A percentile compares a stretch with the other conserved stretches of the same genome.
These are phyloP conservation scores for Metarhizium robertsii DNA, from an alignment of 2,329 filamentous ascomycete genomes.

Conservation along the genomic window DNA sequence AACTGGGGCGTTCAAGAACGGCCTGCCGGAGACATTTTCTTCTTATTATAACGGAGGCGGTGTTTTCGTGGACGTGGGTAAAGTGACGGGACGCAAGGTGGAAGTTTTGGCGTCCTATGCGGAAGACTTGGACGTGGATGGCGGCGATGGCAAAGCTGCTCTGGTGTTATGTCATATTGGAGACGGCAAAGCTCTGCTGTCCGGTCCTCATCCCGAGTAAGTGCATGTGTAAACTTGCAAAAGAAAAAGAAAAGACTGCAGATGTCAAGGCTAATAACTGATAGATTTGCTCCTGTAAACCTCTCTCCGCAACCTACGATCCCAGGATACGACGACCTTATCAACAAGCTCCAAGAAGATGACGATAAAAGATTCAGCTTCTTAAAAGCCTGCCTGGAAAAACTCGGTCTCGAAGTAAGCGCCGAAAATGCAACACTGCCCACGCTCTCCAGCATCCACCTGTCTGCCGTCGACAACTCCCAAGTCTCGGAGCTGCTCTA, in stretches of 20 bases:
- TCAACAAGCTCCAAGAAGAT: conserved; percentile 57
- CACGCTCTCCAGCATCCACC: conserved; percentile 71
- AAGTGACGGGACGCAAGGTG: conserved; percentile 52
- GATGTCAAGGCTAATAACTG: not conserved
- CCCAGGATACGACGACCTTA: conserved; percentile 60
- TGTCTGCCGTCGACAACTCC: conserved; percentile 59
- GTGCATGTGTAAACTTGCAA: conserved; percentile 5
- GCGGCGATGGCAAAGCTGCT: conserved; percentile 61
- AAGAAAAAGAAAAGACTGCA: no score
- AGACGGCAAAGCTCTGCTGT: conserved; percentile 69
- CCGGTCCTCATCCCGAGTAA: conserved; percentile 86
- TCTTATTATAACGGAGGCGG: conserved; percentile 94
- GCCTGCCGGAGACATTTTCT: conserved; percentile 52
- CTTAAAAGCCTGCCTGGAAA: conserved; percentile 67
- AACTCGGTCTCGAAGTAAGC: conserved; percentile 73
- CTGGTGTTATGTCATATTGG: conserved; percentile 78
- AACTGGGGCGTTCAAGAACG: conserved; percentile 46
- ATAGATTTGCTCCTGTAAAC: conserved; percentile 73
- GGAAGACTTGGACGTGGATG: conserved; percentile 65
- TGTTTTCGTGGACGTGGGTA: conserved; percentile 74
- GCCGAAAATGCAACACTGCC: conserved; percentile 61
- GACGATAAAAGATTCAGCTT: conserved; percentile 66
- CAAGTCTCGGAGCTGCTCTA: conserved; percentile 60
- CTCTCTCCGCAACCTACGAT: conserved; percentile 58
- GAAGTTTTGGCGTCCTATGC: conserved; percentile 76